phyloP scores from a whole-genome alignment of 148 eudicot genomes.

The Cornus kousa region DNA sequence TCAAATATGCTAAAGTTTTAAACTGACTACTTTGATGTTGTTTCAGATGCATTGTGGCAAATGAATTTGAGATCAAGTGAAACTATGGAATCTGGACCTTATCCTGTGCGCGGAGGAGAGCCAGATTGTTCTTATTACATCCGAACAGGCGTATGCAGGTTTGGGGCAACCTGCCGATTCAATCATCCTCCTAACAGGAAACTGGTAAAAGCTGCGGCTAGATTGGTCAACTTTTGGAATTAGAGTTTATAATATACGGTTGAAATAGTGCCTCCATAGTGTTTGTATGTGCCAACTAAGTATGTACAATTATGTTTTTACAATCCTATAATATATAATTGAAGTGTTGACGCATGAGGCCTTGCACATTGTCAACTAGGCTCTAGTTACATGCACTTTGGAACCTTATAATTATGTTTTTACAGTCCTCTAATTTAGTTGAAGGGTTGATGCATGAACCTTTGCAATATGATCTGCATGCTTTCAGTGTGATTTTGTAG shows the following conservation, averaged over 20 bases:
- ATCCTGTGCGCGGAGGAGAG: conserved; percentile 94
- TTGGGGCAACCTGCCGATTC: conserved; percentile 83
- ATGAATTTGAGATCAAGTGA: conserved; percentile 62
- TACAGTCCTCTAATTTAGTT: no score
- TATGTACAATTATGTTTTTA: no score
- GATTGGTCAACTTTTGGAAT: background rate
- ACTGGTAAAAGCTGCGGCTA: conserved; percentile 45
- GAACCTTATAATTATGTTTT: conserved; percentile 10
- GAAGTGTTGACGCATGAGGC: no score
- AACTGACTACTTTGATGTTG: conserved; percentile 9
- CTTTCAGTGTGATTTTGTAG: no score
- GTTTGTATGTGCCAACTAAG: no score
- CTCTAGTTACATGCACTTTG: background rate
- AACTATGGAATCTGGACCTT: conserved; percentile 68
- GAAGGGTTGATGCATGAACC: no score
- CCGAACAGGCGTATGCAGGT: conserved; percentile 93
- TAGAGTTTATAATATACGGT: no score
- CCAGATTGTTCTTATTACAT: conserved; percentile 93
- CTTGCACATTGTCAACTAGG: no score
- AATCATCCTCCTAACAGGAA: conserved; percentile 92
- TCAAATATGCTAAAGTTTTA: background rate
- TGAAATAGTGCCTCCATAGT: no score
- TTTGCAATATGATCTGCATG: no score
- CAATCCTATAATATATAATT: no score
- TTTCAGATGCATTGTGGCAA: conserved; percentile 76